These are phyloP conservation scores for Crithidia bombi DNA, from an alignment of 208 protist species.

Conservation along the genomic window DNA sequence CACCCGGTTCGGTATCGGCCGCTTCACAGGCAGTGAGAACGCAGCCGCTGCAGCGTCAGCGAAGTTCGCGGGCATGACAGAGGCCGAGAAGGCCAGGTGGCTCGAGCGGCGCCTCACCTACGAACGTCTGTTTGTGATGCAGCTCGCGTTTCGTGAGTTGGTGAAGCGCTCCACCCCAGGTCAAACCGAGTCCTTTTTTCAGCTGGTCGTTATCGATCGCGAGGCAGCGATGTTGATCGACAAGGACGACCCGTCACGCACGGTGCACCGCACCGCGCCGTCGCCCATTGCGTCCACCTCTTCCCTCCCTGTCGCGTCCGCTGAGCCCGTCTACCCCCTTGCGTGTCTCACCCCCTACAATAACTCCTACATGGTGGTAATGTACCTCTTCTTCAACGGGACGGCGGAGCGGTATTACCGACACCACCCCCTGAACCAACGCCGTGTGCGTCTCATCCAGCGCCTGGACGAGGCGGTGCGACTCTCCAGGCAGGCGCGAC, in stretches of 20 bases:
- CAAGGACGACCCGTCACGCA: slow-evolving; percentile 1
- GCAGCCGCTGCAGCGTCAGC: neutral
- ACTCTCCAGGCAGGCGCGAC: slow-evolving; percentile 40
- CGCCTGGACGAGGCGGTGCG: slow-evolving; percentile 37
- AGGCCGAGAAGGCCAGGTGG: neutral
- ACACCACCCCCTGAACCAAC: slow-evolving; percentile 35
- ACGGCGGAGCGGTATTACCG: slow-evolving; percentile 47
- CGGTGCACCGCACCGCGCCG: slow-evolving; percentile 4
- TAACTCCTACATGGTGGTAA: slow-evolving; percentile 15
- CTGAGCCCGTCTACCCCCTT: neutral
- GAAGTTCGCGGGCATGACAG: neutral
- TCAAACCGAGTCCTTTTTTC: slow-evolving; percentile 20
- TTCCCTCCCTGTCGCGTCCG: neutral
- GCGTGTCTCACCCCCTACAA: slow-evolving; percentile 3
- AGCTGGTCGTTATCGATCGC: slow-evolving; percentile 22
- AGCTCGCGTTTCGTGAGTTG: slow-evolving; percentile 22
- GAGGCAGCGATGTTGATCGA: slow-evolving; percentile 11
- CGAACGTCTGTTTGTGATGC: slow-evolving; percentile 21
- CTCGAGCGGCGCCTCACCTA: slow-evolving; percentile 8
- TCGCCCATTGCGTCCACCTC: neutral
- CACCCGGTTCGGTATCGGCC: neutral
- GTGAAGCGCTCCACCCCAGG: slow-evolving; percentile 16
- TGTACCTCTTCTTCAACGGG: slow-evolving; percentile 52
- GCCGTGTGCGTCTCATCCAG: slow-evolving; percentile 34
- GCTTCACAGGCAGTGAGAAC: neutral